A percentile compares a stretch with the other conserved stretches of the same genome.
Conservation (phyloP, 2,329 filamentous ascomycete species). For the Diaporthe ilicicola region DNA sequence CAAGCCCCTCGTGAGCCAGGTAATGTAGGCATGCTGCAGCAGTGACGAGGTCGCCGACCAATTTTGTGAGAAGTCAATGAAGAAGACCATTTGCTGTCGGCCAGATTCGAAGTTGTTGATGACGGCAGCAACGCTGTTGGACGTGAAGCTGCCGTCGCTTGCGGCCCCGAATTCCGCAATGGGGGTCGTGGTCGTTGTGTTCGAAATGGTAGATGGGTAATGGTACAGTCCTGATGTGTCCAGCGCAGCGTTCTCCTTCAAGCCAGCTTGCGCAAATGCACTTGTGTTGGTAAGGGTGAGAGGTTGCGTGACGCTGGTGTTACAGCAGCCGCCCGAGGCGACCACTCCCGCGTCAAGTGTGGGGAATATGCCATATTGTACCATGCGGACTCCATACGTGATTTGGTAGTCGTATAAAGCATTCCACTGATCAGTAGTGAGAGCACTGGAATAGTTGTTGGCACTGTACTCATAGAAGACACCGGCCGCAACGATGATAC, state of each 20-base stretch:
- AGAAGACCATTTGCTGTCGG: conserved; percentile 20
- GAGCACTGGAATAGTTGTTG: conserved; percentile 10
- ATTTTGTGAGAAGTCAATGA: conserved; percentile 3
- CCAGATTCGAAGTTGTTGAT: conserved; percentile 15
- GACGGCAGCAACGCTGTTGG: conserved; percentile 7
- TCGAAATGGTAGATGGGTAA: conserved; percentile 13
- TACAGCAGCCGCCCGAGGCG: conserved; percentile 5
- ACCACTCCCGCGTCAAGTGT: conserved; percentile 1
- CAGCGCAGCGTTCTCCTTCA: background rate
- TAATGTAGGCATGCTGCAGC: conserved; percentile 8
- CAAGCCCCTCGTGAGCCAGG: conserved; percentile 7
- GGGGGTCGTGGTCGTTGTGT: background rate
- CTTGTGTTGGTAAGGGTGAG: conserved; percentile 3
- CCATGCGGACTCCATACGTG: conserved; percentile 7
- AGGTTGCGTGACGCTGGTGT: background rate
- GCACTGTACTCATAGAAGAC: conserved; percentile 11
- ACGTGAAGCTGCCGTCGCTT: background rate
- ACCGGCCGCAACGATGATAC: conserved; percentile 3
- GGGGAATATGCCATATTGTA: conserved; percentile 17
- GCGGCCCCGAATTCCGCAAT: background rate
- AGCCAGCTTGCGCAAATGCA: conserved; percentile 1
- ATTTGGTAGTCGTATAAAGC: conserved; percentile 10
- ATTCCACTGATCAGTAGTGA: conserved; percentile 7
- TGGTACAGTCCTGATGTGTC: background rate
- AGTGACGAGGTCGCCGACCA: conserved; percentile 17